A percentile compares a stretch with the other conserved stretches of the same genome.
Evolutionary conservation across 345 rosid genomes (phyloP).

Genomic region (Triadica sebifera): DNA sequence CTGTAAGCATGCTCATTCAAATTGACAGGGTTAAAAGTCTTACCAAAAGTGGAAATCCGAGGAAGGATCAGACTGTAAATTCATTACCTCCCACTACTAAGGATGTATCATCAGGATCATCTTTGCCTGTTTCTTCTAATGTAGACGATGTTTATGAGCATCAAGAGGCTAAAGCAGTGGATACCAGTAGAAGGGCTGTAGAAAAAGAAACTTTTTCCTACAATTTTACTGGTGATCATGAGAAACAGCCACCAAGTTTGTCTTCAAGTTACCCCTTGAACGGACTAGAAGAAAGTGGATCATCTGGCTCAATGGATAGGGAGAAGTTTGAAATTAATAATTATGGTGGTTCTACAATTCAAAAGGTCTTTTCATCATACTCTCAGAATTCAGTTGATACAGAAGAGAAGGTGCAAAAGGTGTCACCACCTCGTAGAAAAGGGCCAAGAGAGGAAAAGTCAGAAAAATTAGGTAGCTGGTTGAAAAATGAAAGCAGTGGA

Average conservation of each 20-base stretch:
- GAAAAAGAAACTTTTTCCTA: slow-evolving; percentile 57
- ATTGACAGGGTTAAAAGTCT: slow-evolving; percentile 89
- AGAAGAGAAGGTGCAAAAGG: slow-evolving; percentile 79
- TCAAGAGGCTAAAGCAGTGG: slow-evolving; percentile 50
- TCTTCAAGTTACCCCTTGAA: slow-evolving; percentile 42
- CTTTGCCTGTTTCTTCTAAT: slow-evolving; percentile 39
- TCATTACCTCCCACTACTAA: slow-evolving; percentile 44
- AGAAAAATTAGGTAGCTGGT: slow-evolving; percentile 53
- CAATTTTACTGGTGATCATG: slow-evolving; percentile 42
- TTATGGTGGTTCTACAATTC: slow-evolving; percentile 51
- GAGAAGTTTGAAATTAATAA: slow-evolving; percentile 51
- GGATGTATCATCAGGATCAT: slow-evolving; percentile 54
- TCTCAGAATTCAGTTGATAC: slow-evolving; percentile 52
- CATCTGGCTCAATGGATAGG: slow-evolving; percentile 50
- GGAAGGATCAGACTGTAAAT: slow-evolving; percentile 63
- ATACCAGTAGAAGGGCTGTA: slow-evolving; percentile 53
- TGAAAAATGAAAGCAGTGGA: slow-evolving; percentile 50
- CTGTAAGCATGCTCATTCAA: slow-evolving; percentile 13
- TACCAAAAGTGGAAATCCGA: slow-evolving; percentile 78
- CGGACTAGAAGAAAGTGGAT: slow-evolving; percentile 55
- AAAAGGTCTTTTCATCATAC: slow-evolving; percentile 42
- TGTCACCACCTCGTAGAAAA: slow-evolving; percentile 83
- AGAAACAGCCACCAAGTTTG: slow-evolving; percentile 47
- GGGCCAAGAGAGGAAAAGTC: slow-evolving; percentile 66
- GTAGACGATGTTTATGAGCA: slow-evolving; percentile 54